Evolutionary conservation across 176 grass and related monocot species (phyloP).

Genomic region (Carex parvula): DNA sequence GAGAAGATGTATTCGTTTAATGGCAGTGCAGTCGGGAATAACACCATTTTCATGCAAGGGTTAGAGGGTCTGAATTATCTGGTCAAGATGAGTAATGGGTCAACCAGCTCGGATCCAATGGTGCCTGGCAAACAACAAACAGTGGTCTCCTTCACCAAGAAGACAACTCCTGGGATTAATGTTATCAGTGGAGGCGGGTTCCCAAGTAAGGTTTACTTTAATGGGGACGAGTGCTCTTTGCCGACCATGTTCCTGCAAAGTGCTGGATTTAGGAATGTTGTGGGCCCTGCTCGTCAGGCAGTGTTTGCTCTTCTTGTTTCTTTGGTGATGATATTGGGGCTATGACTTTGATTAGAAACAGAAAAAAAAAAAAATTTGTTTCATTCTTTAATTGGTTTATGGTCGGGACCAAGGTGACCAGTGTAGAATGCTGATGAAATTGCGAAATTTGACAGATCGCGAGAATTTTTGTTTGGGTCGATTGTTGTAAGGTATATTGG

Average conservation of each 20-base stretch:
- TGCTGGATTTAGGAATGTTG: slow-evolving; percentile 34
- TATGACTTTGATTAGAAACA: slow-evolving; percentile 20
- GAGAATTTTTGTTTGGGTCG: slow-evolving; percentile 9
- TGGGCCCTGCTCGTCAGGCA: slow-evolving; percentile 19
- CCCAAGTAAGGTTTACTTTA: slow-evolving; percentile 91
- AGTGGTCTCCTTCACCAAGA: slow-evolving; percentile 85
- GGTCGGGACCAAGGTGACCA: background rate
- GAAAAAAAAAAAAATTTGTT: slow-evolving; percentile 26
- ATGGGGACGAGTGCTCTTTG: slow-evolving; percentile 73
- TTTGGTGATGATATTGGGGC: slow-evolving; percentile 45
- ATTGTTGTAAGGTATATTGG: slow-evolving; percentile 2
- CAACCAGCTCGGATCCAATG: slow-evolving; percentile 47
- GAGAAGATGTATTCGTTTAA: slow-evolving; percentile 86
- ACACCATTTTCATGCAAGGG: slow-evolving; percentile 93
- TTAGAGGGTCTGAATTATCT: slow-evolving; percentile 69
- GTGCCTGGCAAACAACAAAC: slow-evolving; percentile 87
- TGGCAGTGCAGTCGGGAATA: slow-evolving; percentile 41
- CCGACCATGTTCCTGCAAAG: slow-evolving; percentile 42
- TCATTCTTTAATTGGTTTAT: slow-evolving; percentile 50
- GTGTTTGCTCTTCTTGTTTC: slow-evolving; percentile 38
- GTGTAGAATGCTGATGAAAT: background rate
- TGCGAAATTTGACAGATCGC: background rate
- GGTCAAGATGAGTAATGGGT: slow-evolving; percentile 65
- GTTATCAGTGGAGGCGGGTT: slow-evolving; percentile 65
- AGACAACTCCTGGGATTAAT: slow-evolving; percentile 58